Percentiles rank a stretch among this genome's conserved stretches.
Conservation (phyloP, 75 land plant species). For the Adiantum capillusveneris region DNA sequence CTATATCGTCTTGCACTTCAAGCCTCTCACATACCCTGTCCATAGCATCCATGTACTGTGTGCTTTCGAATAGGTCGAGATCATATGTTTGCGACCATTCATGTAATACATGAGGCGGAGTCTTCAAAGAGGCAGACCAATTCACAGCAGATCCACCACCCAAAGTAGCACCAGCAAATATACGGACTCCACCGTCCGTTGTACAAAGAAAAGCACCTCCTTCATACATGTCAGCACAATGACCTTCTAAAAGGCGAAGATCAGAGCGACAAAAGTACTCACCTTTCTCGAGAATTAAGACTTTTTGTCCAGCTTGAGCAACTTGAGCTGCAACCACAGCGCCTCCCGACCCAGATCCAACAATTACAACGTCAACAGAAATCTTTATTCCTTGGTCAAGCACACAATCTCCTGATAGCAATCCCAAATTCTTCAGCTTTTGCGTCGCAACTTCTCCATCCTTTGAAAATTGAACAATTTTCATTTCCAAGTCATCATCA, state of each 20-base stretch:
- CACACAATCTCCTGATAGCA: not conserved
- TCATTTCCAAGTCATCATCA: not conserved
- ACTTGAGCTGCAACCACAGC: constrained; percentile 31
- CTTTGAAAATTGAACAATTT: not conserved
- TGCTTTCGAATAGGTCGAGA: constrained; percentile 31
- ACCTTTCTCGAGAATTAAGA: constrained; percentile 33
- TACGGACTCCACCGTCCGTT: constrained; percentile 10
- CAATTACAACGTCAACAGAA: constrained; percentile 21
- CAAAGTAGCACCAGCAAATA: constrained; percentile 29
- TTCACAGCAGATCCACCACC: constrained; percentile 38
- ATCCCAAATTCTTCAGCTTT: not conserved
- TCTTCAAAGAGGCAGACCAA: constrained; percentile 34
- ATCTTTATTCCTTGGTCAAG: not conserved
- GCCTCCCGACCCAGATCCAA: constrained; percentile 40
- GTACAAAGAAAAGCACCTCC: constrained; percentile 17
- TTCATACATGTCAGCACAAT: constrained; percentile 16
- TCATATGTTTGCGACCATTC: constrained; percentile 32
- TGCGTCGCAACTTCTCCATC: not conserved
- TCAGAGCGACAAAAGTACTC: constrained; percentile 25
- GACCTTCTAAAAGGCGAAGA: constrained; percentile 20
- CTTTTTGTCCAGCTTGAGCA: constrained; percentile 28
- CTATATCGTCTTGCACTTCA: constrained; percentile 43
- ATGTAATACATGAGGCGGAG: constrained; percentile 29
- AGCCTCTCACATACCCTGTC: constrained; percentile 50
- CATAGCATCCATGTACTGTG: constrained; percentile 42